phyloP scores from a whole-genome alignment of 352 stramenopile genomes.

The Labyrinthula sp. region DNA sequence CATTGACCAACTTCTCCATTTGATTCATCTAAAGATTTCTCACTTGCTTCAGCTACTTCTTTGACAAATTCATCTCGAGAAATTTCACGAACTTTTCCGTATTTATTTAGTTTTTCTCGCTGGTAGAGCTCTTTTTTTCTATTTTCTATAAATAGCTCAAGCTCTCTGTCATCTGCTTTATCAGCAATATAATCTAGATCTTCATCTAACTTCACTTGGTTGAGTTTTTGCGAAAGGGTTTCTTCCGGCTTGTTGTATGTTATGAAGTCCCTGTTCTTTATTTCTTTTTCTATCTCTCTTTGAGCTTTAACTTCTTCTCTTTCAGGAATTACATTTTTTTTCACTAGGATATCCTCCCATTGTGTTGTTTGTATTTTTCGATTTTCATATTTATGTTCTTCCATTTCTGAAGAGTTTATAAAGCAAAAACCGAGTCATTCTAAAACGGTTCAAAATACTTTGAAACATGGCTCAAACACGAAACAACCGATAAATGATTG shows the following conservation, averaged over 20 bases:
- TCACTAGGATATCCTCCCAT: conserved; percentile 26
- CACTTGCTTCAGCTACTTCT: conserved; percentile 65
- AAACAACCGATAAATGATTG: too few relatives aligned
- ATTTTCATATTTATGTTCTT: too few relatives aligned
- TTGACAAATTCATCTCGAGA: conserved; percentile 69
- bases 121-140: conserved; percentile 22
- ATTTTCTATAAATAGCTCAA: conserved; percentile 20
- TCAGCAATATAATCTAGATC: conserved; percentile 14
- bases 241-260: too few relatives aligned
- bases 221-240: too few relatives aligned
- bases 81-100: conserved; percentile 61
- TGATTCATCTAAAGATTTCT: conserved; percentile 38
- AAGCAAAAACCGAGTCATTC: too few relatives aligned
- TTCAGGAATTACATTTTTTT: conserved; percentile 12
- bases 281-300: conserved; percentile 6
- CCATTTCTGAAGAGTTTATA: too few relatives aligned
- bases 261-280: background rate
- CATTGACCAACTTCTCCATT: too few relatives aligned
- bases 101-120: conserved; percentile 39
- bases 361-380: conserved; percentile 23
- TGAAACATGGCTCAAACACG: too few relatives aligned
- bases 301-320: conserved; percentile 8
- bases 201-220: conserved; percentile 35
- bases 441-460: too few relatives aligned
- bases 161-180: conserved; percentile 14